Conservation (phyloP, 148 eudicot species). For the Vaccinium myrtillus region DNA sequence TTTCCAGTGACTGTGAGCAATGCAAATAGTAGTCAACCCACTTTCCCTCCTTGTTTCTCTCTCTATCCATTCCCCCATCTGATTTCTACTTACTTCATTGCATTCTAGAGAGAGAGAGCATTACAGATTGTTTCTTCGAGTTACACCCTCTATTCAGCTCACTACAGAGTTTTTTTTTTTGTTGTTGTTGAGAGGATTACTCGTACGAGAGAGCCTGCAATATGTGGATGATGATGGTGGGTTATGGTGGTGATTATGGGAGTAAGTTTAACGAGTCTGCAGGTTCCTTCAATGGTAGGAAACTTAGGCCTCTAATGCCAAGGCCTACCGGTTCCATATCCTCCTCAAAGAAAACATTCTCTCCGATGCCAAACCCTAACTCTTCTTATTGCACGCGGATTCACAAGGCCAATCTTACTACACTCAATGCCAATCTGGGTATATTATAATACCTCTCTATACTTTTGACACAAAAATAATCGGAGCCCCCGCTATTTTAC, state of each 20-base stretch:
- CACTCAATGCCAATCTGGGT: slow-evolving; percentile 5
- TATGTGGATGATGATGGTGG: neutral
- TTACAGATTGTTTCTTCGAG: neutral
- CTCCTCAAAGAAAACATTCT: neutral
- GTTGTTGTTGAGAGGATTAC: too few species aligned
- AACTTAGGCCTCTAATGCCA: slow-evolving; percentile 15
- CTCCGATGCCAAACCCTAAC: neutral
- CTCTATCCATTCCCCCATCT: neutral
- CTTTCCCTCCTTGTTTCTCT: neutral
- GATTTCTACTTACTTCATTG: neutral
- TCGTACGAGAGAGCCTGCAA: neutral
- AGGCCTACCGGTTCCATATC: neutral
- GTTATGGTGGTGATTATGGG: neutral
- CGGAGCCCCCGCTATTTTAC: too few species aligned
- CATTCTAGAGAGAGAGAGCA: neutral
- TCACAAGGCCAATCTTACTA: neutral
- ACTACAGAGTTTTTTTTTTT: too few species aligned
- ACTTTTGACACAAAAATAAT: too few species aligned
- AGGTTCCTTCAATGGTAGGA: neutral
- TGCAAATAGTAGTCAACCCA: too few species aligned
- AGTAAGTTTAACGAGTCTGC: neutral
- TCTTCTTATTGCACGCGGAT: neutral
- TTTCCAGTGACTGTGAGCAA: too few species aligned
- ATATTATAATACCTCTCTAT: neutral
- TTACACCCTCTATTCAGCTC: too few species aligned